Conservation (phyloP, 768 basidiomycete genomes). For the Pisolithus orientalis region DNA sequence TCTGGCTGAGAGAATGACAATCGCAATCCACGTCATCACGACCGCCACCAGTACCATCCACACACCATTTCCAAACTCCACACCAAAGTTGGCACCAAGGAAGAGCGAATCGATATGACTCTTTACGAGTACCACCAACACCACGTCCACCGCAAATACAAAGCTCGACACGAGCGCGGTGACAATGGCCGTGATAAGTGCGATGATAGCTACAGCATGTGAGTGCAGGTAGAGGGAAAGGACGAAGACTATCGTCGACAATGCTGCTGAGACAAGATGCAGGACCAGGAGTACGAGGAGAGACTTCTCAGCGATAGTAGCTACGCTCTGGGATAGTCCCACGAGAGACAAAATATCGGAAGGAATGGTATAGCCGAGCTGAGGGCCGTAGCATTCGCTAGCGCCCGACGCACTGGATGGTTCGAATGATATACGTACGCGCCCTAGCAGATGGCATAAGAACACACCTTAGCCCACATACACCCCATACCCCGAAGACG, state of each 20-base stretch:
- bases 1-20: conserved; percentile 55
- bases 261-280: conserved; percentile 58
- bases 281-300: conserved; percentile 55
- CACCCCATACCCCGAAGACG: conserved; percentile 79
- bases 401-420: conserved; percentile 2
- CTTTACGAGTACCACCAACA: conserved; percentile 48
- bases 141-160: conserved; percentile 58
- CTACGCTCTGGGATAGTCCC: conserved; percentile 39
- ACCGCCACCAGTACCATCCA: conserved; percentile 66
- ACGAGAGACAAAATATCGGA: conserved; percentile 33
- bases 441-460: neutral
- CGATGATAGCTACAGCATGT: conserved; percentile 46
- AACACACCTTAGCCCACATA: conserved; percentile 56
- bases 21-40: conserved; percentile 51
- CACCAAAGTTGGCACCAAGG: conserved; percentile 35
- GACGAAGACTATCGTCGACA: conserved; percentile 49
- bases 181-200: conserved; percentile 53
- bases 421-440: neutral
- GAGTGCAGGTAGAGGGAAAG: conserved; percentile 55
- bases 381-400: conserved; percentile 53
- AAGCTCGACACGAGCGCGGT: conserved; percentile 49
- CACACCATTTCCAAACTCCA: conserved; percentile 59
- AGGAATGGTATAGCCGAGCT: conserved; percentile 66
- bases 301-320: conserved; percentile 41
- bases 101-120: conserved; percentile 34